Evolutionary conservation across 148 eudicot species (phyloP), one percentile per base, ranked within the genome.

Genomic region (Vaccinium darrowii): DNA sequence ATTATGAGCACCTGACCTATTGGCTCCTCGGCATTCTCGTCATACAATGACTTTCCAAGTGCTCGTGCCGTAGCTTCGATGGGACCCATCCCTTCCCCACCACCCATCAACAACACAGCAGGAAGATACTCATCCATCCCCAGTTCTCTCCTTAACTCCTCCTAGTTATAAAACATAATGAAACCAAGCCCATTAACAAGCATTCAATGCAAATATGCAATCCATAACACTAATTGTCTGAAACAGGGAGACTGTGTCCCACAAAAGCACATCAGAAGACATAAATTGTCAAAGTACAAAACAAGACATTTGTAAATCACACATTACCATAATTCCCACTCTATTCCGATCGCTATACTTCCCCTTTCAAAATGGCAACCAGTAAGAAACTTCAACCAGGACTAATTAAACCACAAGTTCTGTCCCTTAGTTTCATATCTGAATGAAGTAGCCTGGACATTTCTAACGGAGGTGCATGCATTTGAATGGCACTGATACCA

Each of bases 61-160:
- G 98, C 99, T 54, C 92, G 89, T 43, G 99, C 98, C 27, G 99
- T 97, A 79, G 95, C 95, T 89, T 97, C 98, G 81, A 97, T 93
- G 79, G 99, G 99, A 16, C 98, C 99, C 99, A 97, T 97, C 81
- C 99, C 99, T 93, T 97, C 99, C 69, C 99, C 99, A 88, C 99
- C 99, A 73, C 99, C 99, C 98, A 97, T 95, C 82, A 97, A 86
- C 86, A 97, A 82, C 71, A 92, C 99, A 69, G 95, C 94, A 76
- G 99, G 99, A 39, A 95, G 94, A 78, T 91, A 88, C 86, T 94
- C 98, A 67, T 94, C 98, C 98, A 97, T 92, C 83, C 96, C 99
- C 21, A 95, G 90, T 81, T 94, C 96, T 91, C 86, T 97, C 89
- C 98, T 91, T 87, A 97, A 88, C 86, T 90, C 95, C 63, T 83